Evolutionary conservation across 169 alveolate species (phyloP).

Genomic region (Plasmodium relictum): DNA sequence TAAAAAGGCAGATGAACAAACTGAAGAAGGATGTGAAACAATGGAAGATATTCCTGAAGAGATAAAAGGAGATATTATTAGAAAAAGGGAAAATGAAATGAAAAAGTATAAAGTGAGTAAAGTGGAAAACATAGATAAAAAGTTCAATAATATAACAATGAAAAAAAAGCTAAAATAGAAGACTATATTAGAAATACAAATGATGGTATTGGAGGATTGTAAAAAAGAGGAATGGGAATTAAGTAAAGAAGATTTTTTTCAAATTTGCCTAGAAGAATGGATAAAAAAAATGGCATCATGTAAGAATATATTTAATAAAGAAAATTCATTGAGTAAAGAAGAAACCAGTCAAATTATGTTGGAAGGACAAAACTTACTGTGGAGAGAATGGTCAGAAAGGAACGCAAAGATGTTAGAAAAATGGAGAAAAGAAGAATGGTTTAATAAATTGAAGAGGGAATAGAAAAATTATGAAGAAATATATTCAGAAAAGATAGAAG

Average conservation of each 20-base stretch:
- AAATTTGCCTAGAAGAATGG: background rate
- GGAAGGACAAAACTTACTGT: background rate
- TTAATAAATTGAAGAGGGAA: background rate
- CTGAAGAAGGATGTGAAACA: too few species aligned
- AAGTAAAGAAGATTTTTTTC: background rate
- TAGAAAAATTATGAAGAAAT: background rate
- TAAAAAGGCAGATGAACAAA: too few species aligned
- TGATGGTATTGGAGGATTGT: background rate
- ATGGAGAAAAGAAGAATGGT: slow-evolving; percentile 1
- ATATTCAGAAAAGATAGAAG: background rate
- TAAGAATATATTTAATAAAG: background rate
- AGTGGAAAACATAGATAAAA: background rate
- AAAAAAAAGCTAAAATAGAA: background rate
- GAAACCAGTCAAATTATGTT: background rate
- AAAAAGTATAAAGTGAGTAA: background rate
- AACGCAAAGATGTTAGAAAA: background rate
- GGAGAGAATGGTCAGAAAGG: background rate
- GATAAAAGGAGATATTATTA: too few species aligned
- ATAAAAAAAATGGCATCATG: background rate
- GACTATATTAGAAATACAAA: background rate
- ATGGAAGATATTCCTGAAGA: too few species aligned
- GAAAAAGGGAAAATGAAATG: background rate
- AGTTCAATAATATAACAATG: too few species aligned
- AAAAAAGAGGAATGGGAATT: background rate
- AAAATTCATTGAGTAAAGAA: background rate